Percentiles rank a stretch among this genome's conserved stretches.
Evolutionary conservation across 192 early-diverging fungal species (phyloP).

Genomic region (Chytriomyces sp.): DNA sequence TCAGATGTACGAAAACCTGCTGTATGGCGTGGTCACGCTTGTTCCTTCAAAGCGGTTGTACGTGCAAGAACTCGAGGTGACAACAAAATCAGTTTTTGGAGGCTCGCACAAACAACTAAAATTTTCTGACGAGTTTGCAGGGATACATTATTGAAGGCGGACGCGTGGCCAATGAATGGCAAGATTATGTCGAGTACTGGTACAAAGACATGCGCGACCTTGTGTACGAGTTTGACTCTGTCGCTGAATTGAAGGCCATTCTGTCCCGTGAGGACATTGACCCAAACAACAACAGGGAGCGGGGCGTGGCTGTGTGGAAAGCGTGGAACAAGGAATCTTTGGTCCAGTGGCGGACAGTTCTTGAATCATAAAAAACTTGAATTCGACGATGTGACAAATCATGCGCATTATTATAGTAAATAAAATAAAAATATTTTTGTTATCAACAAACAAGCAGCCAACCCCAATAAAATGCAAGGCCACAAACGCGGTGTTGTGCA

Average conservation of each 20-base stretch:
- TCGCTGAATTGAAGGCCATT: conserved; percentile 7
- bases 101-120: conserved; percentile 5
- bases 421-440: no score
- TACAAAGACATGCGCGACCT: conserved; percentile 11
- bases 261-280: background rate
- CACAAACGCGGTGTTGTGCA: no score
- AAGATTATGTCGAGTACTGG: conserved; percentile 34
- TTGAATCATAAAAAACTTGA: background rate
- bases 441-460: no score
- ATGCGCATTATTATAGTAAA: no score
- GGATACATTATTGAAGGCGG: conserved; percentile 23
- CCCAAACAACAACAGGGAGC: background rate
- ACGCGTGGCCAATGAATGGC: conserved; percentile 16
- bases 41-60: conserved; percentile 16
- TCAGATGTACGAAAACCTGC: conserved; percentile 29
- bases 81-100: no score
- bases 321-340: conserved; percentile 13
- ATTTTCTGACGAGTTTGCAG: background rate
- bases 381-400: no score
- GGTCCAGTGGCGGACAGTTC: background rate
- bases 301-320: conserved; percentile 15
- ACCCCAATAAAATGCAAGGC: no score
- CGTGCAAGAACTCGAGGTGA: conserved; percentile 17
- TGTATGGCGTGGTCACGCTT: conserved; percentile 22
- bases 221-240: conserved; percentile 22